Base-by-base conservation (phyloP, 2,329 filamentous ascomycete species). In the Alternaria alternata region DNA sequence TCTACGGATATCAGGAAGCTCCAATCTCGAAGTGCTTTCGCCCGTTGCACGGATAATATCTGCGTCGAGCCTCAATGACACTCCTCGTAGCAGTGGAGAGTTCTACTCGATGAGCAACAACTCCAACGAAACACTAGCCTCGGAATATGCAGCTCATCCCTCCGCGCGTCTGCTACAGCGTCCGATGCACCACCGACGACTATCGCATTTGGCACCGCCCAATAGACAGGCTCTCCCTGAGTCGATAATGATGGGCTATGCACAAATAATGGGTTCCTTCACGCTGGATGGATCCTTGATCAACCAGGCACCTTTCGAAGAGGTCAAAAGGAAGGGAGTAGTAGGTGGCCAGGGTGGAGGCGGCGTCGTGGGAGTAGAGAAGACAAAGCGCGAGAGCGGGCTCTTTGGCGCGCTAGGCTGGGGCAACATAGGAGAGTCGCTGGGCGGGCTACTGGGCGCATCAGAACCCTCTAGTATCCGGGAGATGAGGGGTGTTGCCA, bases 191-290 rank as follows among this genome's bases (percentile, higher is more conserved):
- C 73, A 75, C 48, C 69, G 75, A 41, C 70, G 64, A 41, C 47
- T 62, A 7, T 77, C 76, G 24, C 74, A 75, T 39, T 58, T 78
- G 49, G 71, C 59, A 79, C 81, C 63, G 0, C 65, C 71, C 1
- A 68, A 61, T 7, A 66, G 58, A n/a, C 69, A 69, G 26, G 72
- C 70, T 64, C 68, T 72, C 83, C 88, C 92, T 0, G 94, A 98
- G 75, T 89, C 90, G 1, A 81, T 99, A 54, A 96, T 99, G 88
- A 99, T 99, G 95, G 95, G 94, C 0, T 99, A 96, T 79, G 94
- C 92, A 3, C 95, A 99, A 71, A 88, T 98, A 3, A 91, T 93
- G 78, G 95, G 95, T 4, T 94, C 92, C 0, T 99, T 99, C 70
- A 93, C 89, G 0, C 81, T 99, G 7, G 95, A 99, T 74, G 93